phyloP scores from a whole-genome alignment of 2,329 filamentous ascomycete species.

The Fusarium palustre region DNA sequence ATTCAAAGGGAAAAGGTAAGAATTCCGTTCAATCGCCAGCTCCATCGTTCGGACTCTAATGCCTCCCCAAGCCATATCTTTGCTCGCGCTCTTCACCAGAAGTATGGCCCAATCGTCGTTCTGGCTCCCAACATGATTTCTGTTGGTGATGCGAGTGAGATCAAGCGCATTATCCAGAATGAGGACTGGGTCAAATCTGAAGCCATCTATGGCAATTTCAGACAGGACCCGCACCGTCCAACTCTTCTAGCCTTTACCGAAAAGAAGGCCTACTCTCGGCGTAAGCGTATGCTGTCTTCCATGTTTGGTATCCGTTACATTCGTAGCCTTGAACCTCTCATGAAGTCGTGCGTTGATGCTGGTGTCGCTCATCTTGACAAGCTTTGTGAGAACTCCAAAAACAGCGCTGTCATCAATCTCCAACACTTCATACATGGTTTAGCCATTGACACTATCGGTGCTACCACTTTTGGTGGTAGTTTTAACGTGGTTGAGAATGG shows the following conservation, averaged over 20 bases:
- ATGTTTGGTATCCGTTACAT: conserved; percentile 12
- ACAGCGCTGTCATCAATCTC: neutral
- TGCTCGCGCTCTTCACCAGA: neutral
- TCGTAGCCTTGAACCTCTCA: conserved; percentile 10
- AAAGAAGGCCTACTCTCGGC: conserved; percentile 2
- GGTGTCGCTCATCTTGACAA: conserved; percentile 5
- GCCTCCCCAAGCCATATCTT: neutral
- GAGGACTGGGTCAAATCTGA: conserved; percentile 13
- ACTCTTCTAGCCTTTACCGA: conserved; percentile 9
- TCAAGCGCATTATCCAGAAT: conserved; percentile 1
- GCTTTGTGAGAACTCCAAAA: neutral
- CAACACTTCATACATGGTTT: conserved; percentile 11
- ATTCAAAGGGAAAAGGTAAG: conserved; percentile 3
- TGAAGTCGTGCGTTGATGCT: conserved; percentile 2
- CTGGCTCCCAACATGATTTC: conserved; percentile 8
- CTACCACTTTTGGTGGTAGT: conserved; percentile 7
- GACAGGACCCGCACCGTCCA: conserved; percentile 6
- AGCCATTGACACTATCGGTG: conserved; percentile 3
- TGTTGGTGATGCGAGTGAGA: conserved; percentile 2
- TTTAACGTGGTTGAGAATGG: conserved; percentile 9
- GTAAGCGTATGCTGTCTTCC: conserved; percentile 10
- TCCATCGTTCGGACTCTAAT: neutral
- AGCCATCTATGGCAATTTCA: conserved; percentile 8
- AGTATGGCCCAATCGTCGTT: conserved; percentile 10
- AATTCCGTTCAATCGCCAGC: fast-evolving